Evolutionary conservation across 2,329 filamentous ascomycete genomes (phyloP), one percentile per base, ranked within the genome.

Genomic region (Alternaria rosae): DNA sequence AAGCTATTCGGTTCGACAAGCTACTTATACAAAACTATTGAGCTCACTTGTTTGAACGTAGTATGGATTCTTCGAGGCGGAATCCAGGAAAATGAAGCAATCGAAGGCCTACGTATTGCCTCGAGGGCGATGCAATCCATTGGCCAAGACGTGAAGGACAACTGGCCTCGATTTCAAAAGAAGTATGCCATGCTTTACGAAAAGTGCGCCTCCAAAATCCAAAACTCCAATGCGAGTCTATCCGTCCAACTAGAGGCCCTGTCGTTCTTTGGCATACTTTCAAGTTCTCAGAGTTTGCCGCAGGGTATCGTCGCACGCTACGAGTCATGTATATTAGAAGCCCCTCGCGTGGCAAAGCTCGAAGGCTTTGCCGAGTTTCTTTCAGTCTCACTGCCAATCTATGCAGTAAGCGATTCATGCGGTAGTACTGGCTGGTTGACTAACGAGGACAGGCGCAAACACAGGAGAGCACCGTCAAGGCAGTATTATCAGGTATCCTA

Each of bases 31-130:
- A 78, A 78, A 41, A 77, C 73, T 12, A 72, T 78, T 12, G 70
- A 69, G 17, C 48, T 79, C 20, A 73, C 70, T 8, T 74, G 67
- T 28, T 62, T 77, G 12, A 75, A 70, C 50, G 76, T 78, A 11
- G 68, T 77, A 9, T 76, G 70, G 70, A 70, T 70, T 13, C 64
- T 66, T 9, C 76, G 73, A 59, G 71, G 68, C 20, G 64, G 61
- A 2, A 69, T 63, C 5, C 63, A 74, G 3, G 73, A 78, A 47
- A 60, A 62, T 4, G 71, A 75, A 20, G 74, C 74, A 11, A 55
- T 73, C 3, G 71, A 76, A 63, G 70, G 70, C 10, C 75, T 80
- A 53, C 71, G 70, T 17, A 77, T 79, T 54, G 76, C 75, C n/a
- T 73, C 69, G 20, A 65, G 68, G 38, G 72, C 69, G 2, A 35